phyloP scores from a whole-genome alignment of 192 early-diverging fungal species.

The Entomortierella lignicola region DNA sequence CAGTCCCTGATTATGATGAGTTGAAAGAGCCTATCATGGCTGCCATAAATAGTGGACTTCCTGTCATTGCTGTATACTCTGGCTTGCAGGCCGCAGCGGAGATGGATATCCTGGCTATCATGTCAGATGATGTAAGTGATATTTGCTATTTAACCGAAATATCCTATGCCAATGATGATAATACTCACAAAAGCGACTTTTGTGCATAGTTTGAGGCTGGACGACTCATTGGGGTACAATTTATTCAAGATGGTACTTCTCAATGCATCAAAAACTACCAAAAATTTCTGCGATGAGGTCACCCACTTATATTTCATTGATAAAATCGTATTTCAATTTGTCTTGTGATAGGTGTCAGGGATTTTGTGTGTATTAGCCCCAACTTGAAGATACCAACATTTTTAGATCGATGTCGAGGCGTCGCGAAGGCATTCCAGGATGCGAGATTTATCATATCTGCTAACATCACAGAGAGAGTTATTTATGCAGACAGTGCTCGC shows the following conservation, averaged over 20 bases:
- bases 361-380: constrained; percentile 40
- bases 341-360: constrained; percentile 21
- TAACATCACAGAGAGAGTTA: constrained; percentile 24
- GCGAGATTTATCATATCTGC: background rate
- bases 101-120: constrained; percentile 33
- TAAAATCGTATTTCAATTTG: too few species aligned
- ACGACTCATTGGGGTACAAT: constrained; percentile 23
- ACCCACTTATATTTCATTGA: background rate
- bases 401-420: constrained; percentile 33
- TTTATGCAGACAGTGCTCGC: background rate
- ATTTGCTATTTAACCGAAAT: background rate
- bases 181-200: background rate
- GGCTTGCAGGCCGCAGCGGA: constrained; percentile 32
- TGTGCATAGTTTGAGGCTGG: constrained; percentile 20
- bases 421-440: constrained; percentile 16
- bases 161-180: background rate
- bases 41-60: constrained; percentile 22
- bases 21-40: constrained; percentile 17
- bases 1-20: constrained; percentile 30
- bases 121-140: constrained; percentile 31
- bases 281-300: background rate
- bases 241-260: constrained; percentile 33
- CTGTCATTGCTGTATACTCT: constrained; percentile 43
- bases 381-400: constrained; percentile 6
- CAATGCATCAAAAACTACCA: background rate